Percentiles rank a stretch among this genome's conserved stretches.
phyloP scores from a whole-genome alignment of 306 rosid species.

The Ziziphus jujuba region DNA sequence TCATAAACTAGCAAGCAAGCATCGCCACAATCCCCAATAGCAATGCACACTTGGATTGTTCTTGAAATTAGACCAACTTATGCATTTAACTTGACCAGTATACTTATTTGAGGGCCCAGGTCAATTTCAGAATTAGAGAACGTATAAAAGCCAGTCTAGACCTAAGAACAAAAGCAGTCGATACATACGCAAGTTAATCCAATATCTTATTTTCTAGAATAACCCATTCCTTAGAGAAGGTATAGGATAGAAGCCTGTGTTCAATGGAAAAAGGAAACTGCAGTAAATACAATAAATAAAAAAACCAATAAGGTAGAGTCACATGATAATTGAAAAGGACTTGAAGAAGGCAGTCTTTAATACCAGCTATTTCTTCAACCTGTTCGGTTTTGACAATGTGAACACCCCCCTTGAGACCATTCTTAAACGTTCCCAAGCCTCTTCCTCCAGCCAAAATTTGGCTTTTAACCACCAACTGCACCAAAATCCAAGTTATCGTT shows the following conservation, averaged over 20 bases:
- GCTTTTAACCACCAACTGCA: slow-evolving; percentile 68
- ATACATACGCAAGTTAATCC: not conserved
- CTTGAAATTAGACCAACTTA: not conserved
- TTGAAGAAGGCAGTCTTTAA: slow-evolving; percentile 16
- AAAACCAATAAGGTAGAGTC: not conserved
- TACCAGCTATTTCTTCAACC: slow-evolving; percentile 94
- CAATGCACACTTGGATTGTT: not conserved
- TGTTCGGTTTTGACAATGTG: slow-evolving; percentile 85
- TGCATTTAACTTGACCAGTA: not conserved
- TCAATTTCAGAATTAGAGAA: not conserved
- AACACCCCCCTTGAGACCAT: slow-evolving; percentile 93
- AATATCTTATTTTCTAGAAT: not conserved
- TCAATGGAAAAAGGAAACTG: not conserved
- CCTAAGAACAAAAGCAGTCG: not conserved
- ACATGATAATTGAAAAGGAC: not conserved
- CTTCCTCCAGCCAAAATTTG: slow-evolving; percentile 97
- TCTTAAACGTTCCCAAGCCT: slow-evolving; percentile 92
- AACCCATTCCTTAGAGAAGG: not conserved
- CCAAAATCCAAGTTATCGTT: slow-evolving; percentile 32
- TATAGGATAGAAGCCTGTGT: not conserved
- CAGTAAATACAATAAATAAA: not conserved
- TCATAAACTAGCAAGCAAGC: not conserved
- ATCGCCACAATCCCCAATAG: not conserved
- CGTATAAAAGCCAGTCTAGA: not conserved
- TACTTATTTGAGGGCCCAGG: not conserved